Evolutionary conservation across 257 asterid species (phyloP), one percentile per base, ranked within the genome.

Genomic region (Solanum virginianum): DNA sequence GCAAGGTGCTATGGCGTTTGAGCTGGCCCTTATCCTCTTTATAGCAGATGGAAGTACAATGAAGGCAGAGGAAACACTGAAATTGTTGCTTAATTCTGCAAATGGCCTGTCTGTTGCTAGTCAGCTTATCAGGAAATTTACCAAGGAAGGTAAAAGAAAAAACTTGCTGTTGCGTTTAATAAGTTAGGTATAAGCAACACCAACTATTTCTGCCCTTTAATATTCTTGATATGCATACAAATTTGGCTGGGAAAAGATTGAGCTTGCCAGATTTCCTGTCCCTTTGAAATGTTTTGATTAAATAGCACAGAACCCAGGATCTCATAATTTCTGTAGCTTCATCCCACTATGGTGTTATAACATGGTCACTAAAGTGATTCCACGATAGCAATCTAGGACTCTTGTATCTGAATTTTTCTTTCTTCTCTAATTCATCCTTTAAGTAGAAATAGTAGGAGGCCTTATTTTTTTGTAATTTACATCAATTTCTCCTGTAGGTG

Each of bases 71-170:
- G 90, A 87, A 85, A 91, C 86, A 83, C 89, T 95, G 41, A 85
- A 85, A 83, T 29, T 86, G 85, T 87, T 95, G 90, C 93, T 96
- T 57, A 84, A 82, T 86, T 89, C 88, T 86, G 77, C 90, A 82
- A 89, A 89, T 88, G 99, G 95, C 54, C 85, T 86, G 89, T 86
- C 88, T 24, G 92, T 88, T 39, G 97, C 94, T 84, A 93, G 92
- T 89, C 92, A 87, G 84, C 87, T 96, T 85, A 85, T 95, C 82
- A 85, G 87, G 89, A 93, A 93, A 90, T 88, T 92, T 65, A 84
- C 91, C 84, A 92, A 79, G 88, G 94, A 94, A 85, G 98, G 98
- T 92, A 87, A 88, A 59, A 36, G 41, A 36, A 91, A 41, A 84
- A 85, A 62, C 39, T 56, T 26, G 47, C 84, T 39, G 49, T 79